Evolutionary conservation across 345 rosid genomes (phyloP).

Genomic region (Carallia brachiata): DNA sequence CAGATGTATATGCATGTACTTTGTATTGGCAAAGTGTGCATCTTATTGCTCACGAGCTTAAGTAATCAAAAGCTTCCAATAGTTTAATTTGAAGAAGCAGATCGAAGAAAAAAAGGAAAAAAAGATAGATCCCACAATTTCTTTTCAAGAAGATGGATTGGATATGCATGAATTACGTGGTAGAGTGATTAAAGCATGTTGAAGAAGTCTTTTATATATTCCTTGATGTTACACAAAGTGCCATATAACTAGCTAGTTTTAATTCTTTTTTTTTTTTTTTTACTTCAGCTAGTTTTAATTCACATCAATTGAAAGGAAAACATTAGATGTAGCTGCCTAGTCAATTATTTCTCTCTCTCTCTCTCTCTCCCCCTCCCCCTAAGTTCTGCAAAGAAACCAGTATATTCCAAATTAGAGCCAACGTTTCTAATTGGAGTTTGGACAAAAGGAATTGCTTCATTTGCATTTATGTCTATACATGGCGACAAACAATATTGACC

Average conservation of each 20-base stretch:
- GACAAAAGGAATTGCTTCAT: no score
- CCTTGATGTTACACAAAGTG: constrained; percentile 22
- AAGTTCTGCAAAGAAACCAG: no score
- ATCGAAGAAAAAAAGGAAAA: neutral
- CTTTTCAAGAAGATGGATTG: constrained; percentile 5
- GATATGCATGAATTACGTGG: constrained; percentile 17
- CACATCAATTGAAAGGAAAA: neutral
- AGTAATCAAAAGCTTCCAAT: constrained; percentile 19
- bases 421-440: no score
- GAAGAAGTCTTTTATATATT: neutral
- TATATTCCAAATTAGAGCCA: neutral
- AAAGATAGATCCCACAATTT: constrained; percentile 2
- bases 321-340: neutral
- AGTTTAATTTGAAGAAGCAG: constrained; percentile 9
- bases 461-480: no score
- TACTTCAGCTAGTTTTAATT: constrained; percentile 1
- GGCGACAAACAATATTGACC: no score
- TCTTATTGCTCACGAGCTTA: constrained; percentile 1
- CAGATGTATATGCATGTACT: neutral
- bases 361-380: no score
- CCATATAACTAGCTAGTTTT: constrained; percentile 30
- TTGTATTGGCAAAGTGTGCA: neutral
- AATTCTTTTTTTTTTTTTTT: neutral
- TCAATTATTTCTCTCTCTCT: neutral
- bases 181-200: constrained; percentile 21